These are phyloP conservation scores for Phytophthora fragariaefolia DNA, from an alignment of 352 stramenopile genomes.

Conservation along the genomic window DNA sequence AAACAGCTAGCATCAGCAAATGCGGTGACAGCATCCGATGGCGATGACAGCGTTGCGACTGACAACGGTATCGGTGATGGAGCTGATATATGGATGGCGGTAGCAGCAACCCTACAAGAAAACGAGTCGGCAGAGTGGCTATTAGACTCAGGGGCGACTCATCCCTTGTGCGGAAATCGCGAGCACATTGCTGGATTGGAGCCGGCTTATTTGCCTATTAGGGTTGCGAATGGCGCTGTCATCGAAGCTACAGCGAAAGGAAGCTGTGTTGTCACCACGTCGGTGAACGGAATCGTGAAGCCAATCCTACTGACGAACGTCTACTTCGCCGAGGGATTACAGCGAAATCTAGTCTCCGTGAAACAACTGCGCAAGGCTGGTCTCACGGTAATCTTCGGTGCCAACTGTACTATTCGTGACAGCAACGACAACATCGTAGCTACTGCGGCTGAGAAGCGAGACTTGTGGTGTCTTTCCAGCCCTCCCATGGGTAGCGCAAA, in stretches of 20 bases:
- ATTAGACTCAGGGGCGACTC: constrained; percentile 6
- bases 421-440: background rate
- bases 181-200: background rate
- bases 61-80: no score
- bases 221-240: constrained; percentile 2
- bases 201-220: background rate
- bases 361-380: background rate
- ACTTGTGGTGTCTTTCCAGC: background rate
- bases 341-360: constrained; percentile 9
- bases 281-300: background rate
- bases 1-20: no score
- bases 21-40: no score
- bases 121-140: no score
- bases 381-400: background rate
- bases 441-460: background rate
- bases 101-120: no score
- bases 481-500: background rate
- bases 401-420: background rate
- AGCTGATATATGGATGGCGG: no score
- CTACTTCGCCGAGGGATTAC: background rate
- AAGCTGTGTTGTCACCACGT: constrained; percentile 7
- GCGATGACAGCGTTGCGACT: no score
- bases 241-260: background rate
- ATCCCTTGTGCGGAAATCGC: constrained; percentile 7
- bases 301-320: constrained; percentile 4